phyloP scores from a whole-genome alignment of 192 early-diverging fungal genomes.

The Mortierella claussenii region DNA sequence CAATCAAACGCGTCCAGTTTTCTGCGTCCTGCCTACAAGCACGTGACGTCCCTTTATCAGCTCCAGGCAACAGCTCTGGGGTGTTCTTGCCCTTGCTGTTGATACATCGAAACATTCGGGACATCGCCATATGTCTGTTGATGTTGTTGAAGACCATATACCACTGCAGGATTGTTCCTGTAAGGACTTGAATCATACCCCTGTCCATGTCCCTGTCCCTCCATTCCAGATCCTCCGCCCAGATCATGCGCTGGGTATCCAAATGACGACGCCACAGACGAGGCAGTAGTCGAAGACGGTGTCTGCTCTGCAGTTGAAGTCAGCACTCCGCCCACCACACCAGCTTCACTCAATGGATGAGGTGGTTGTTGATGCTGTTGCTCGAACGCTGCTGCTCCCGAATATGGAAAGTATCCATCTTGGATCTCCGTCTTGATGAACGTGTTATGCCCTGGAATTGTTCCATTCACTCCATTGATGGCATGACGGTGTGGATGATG shows the following conservation, averaged over 20 bases:
- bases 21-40: no score
- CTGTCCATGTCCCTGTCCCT: constrained; percentile 5
- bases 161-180: background rate
- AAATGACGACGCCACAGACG: constrained; percentile 26
- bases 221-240: constrained; percentile 11
- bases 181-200: background rate
- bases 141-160: background rate
- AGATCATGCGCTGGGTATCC: constrained; percentile 22
- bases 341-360: constrained; percentile 8
- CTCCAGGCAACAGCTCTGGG: background rate
- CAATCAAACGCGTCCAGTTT: no score
- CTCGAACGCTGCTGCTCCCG: no score
- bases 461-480: background rate
- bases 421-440: constrained; percentile 12
- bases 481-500: constrained; percentile 2
- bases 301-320: constrained; percentile 6
- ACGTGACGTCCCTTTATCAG: background rate
- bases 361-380: no score
- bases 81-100: constrained; percentile 1
- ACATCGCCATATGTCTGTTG: background rate
- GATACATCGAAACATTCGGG: background rate
- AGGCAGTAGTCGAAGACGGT: constrained; percentile 16
- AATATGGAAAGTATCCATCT: constrained; percentile 16
- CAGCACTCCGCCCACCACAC: background rate
- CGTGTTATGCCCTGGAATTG: background rate